Evolutionary conservation across 2,329 filamentous ascomycete species (phyloP), one percentile per base, ranked within the genome.

Genomic region (Cadophora malorum): DNA sequence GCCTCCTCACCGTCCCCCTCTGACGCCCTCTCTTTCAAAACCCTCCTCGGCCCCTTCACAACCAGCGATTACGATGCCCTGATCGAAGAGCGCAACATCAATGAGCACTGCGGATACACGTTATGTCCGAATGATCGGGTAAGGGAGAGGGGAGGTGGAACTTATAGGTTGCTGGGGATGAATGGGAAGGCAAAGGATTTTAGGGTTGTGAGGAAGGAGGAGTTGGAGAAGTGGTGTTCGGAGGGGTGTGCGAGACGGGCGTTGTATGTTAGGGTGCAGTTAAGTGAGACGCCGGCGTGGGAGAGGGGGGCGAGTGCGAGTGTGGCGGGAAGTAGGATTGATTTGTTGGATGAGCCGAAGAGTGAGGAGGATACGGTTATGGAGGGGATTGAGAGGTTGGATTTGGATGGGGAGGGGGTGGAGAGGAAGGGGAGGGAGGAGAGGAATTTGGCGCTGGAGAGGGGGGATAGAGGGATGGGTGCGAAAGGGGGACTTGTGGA

Each of bases 21-120:
- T 38, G 93, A 97, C 77, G 84, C 84, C 0, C 78, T 80, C 49
- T 81, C 82, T 64, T 94, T 98, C 80, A 89, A 90, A 74, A 76
- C 82, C 3, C 85, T 88, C 45, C 81, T 98, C 28, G 81, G 85
- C 10, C 84, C 88, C 53, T 98, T 97, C 80, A 92, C 95, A 77
- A 93, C 94, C 0, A 85, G 86, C 64, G 95, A 99, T 81, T 97
- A 96, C 81, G 93, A 97, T 76, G 91, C 92, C 71, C 83, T 98
- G 61, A 89, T 97, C 69, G 86, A 91, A 71, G 96, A 99, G 82
- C 91, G 96, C 75, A 96, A 97, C 78, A 91, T 93, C 72, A 90
- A 92, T 74, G 87, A 86, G 53, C 84, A 87, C 23, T 99, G 96
- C 80, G 96, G 94, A 1, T 98, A 97, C 78, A 84, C 87, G 0